phyloP scores from a whole-genome alignment of 495 filamentous ascomycete genomes.

The Penicillium cataractarum region DNA sequence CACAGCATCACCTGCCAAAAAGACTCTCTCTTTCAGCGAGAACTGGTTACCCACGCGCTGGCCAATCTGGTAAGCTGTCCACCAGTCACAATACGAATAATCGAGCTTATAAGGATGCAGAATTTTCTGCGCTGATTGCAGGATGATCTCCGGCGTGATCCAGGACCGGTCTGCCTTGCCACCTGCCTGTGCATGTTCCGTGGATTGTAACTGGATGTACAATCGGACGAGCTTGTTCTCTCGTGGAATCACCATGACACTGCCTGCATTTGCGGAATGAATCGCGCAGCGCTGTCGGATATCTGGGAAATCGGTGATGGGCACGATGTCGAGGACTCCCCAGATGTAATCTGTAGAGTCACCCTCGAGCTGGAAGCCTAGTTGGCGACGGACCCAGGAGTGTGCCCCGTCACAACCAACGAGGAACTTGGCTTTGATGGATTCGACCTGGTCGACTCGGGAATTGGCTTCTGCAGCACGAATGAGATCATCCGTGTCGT shows the following conservation, averaged over 20 bases:
- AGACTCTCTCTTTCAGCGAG: conserved; percentile 61
- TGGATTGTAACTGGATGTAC: conserved; percentile 67
- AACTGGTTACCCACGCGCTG: conserved; percentile 68
- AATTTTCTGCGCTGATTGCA: conserved; percentile 61
- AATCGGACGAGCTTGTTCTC: conserved; percentile 68
- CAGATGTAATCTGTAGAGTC: conserved; percentile 63
- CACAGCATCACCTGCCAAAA: conserved; percentile 65
- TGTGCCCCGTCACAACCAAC: conserved; percentile 68
- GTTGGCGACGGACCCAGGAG: conserved; percentile 57
- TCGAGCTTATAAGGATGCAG: conserved; percentile 63
- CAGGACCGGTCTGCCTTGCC: conserved; percentile 49
- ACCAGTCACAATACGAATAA: conserved; percentile 65
- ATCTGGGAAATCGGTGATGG: conserved; percentile 68
- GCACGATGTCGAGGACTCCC: conserved; percentile 65
- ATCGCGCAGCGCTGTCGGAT: conserved; percentile 66
- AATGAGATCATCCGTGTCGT: conserved; percentile 62
- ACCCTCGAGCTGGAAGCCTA: conserved; percentile 58
- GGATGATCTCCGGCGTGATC: conserved; percentile 61
- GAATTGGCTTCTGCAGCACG: conserved; percentile 30
- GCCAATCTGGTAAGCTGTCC: conserved; percentile 62
- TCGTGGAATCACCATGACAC: conserved; percentile 68
- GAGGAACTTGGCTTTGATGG: conserved; percentile 61
- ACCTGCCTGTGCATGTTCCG: conserved; percentile 28
- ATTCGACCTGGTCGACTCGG: conserved; percentile 34
- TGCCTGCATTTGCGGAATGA: conserved; percentile 60